Conservation (phyloP, 805 yeast genomes). For the Yarrowia sp. region DNA sequence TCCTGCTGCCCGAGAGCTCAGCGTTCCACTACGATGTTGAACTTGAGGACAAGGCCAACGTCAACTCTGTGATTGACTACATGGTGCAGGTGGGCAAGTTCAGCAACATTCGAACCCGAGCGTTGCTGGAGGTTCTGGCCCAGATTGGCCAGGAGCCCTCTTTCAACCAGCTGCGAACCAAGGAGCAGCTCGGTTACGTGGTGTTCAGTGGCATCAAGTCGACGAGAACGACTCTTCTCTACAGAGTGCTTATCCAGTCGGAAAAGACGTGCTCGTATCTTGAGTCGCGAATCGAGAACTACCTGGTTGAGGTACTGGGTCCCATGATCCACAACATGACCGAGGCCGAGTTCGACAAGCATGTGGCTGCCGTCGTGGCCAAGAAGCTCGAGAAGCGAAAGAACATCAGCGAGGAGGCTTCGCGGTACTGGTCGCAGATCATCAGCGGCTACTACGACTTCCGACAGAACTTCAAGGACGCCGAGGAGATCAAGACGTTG, state of each 20-base stretch:
- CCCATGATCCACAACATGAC: constrained; percentile 58
- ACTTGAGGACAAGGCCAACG: constrained; percentile 70
- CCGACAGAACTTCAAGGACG: constrained; percentile 62
- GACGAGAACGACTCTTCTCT: constrained; percentile 75
- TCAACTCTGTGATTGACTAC: constrained; percentile 85
- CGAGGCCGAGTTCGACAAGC: constrained; percentile 69
- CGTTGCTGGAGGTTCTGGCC: constrained; percentile 67
- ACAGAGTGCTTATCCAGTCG: constrained; percentile 80
- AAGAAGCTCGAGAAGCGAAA: constrained; percentile 74
- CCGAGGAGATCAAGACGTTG: constrained; percentile 60
- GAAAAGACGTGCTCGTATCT: constrained; percentile 78
- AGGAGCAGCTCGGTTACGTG: constrained; percentile 94
- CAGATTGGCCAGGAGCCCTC: constrained; percentile 86
- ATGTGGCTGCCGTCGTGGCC: constrained; percentile 70
- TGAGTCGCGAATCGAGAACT: constrained; percentile 75
- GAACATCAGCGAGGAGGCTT: constrained; percentile 78
- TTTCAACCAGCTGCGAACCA: constrained; percentile 86
- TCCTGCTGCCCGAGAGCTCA: constrained; percentile 47
- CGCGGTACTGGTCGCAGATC: constrained; percentile 69
- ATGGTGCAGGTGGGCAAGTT: constrained; percentile 69
- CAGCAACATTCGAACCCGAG: constrained; percentile 55
- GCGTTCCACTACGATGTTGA: constrained; percentile 42
- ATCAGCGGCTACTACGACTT: constrained; percentile 83
- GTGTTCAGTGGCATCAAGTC: constrained; percentile 79
- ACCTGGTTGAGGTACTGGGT: constrained; percentile 57